Percentiles rank a stretch among this genome's conserved stretches.
Conservation (phyloP, 1,139 yeast genomes). For the Eremothecium cymbalariae region DNA sequence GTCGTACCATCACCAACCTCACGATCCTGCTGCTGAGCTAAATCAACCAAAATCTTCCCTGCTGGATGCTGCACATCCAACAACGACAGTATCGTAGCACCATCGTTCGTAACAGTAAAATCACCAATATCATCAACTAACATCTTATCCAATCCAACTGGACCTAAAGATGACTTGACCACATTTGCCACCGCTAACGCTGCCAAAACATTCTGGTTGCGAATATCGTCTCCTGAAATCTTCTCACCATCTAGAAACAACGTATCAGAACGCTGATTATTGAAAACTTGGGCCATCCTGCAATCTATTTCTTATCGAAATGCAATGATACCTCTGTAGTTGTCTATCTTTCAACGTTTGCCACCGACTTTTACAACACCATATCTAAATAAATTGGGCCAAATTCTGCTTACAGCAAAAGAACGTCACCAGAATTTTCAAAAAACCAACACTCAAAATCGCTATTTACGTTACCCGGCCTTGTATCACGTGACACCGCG, state of each 20-base stretch:
- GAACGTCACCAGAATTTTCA: too few relatives aligned
- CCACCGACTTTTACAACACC: too few relatives aligned
- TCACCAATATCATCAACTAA: constrained; percentile 98
- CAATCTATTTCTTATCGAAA: constrained; percentile 4
- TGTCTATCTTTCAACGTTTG: too few relatives aligned
- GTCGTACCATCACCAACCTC: constrained; percentile 99
- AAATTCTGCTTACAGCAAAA: too few relatives aligned
- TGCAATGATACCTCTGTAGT: too few relatives aligned
- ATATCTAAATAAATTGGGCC: too few relatives aligned
- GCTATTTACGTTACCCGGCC: too few relatives aligned
- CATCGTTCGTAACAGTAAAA: constrained; percentile 97
- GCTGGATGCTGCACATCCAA: constrained; percentile 99
- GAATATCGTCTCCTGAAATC: constrained; percentile 89
- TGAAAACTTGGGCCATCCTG: constrained; percentile 47
- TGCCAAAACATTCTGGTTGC: constrained; percentile 93
- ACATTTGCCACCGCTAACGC: constrained; percentile 97
- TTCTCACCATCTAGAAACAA: constrained; percentile 94
- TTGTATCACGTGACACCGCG: too few relatives aligned
- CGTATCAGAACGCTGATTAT: constrained; percentile 81
- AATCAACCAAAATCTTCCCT: constrained; percentile 90
- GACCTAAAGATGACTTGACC: constrained; percentile 93
- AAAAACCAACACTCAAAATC: too few relatives aligned
- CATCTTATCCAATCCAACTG: constrained; percentile 98
- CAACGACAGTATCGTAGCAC: constrained; percentile 87
- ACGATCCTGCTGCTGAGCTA: constrained; percentile 98